These are phyloP conservation scores for Colletotrichum horii DNA, from an alignment of 2,329 filamentous ascomycete species.

Conservation along the genomic window DNA sequence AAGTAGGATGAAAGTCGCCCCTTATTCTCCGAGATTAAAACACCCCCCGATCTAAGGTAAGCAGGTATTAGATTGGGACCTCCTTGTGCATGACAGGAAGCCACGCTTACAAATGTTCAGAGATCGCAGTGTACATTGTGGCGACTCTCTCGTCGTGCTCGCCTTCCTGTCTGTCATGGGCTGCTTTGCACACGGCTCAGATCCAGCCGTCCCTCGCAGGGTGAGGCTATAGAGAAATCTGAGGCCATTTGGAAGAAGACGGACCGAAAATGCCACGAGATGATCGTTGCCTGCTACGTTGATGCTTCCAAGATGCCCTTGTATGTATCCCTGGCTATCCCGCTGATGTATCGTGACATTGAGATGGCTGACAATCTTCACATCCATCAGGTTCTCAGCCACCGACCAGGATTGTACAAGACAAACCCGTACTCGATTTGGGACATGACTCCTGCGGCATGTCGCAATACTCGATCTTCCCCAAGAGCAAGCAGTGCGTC, in stretches of 20 bases:
- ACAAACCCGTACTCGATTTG: slow-evolving; percentile 39
- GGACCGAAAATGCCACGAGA: slow-evolving; percentile 32
- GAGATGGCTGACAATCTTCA: neutral
- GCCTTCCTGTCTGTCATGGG: slow-evolving; percentile 24
- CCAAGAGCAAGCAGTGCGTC: slow-evolving; percentile 28
- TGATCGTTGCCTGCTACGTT: slow-evolving; percentile 26
- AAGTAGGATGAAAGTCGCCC: neutral
- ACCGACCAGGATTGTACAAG: slow-evolving; percentile 18
- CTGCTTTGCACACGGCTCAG: neutral
- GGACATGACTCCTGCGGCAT: slow-evolving; percentile 51
- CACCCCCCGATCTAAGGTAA: too few species aligned
- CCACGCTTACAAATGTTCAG: neutral
- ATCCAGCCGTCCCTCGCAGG: slow-evolving; percentile 11
- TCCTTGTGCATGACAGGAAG: neutral
- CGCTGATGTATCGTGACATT: neutral
- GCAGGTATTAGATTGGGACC: neutral
- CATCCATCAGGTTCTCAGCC: slow-evolving; percentile 27
- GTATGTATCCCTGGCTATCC: neutral
- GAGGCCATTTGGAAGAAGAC: slow-evolving; percentile 32
- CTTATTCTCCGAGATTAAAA: neutral
- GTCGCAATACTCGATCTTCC: slow-evolving; percentile 35
- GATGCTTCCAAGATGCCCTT: slow-evolving; percentile 28
- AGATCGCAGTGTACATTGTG: neutral
- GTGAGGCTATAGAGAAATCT: slow-evolving; percentile 23
- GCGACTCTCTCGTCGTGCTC: slow-evolving; percentile 26